Base-by-base conservation (phyloP, 495 filamentous ascomycete genomes). In the Cenococcum geophilum region DNA sequence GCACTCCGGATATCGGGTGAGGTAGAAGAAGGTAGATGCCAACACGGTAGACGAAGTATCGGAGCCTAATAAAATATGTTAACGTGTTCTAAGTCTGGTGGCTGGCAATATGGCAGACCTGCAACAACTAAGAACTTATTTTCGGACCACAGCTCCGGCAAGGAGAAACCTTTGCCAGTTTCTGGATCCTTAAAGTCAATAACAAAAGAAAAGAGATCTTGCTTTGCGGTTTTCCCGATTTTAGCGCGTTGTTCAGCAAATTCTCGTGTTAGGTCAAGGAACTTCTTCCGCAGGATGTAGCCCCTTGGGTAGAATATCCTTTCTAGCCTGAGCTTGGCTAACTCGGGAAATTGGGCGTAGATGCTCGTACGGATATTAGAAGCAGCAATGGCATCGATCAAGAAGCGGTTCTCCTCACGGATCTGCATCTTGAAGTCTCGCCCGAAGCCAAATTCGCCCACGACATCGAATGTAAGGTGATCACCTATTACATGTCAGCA, bases 1-100 rank as follows among this genome's bases (percentile, higher is more conserved):
- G 14, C 73, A 75, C 0, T 57, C 40, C 0, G 77, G 74, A 54
- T 80, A 77, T 11, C 76, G 77, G 23, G 77, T 68, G 25, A 89
- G 78, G 66, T 88, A 86, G 76, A 83, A 86, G 40, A 89, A 67
- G 20, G 62, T 53, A 1, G 71, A 67, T 20, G 60, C 32, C n/a
- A 75, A 35, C 20, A 63, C 55, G 0, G 63, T 71, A 16, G 74
- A 64, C 1, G 66, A 71, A 56, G 71, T 75, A 55, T 72, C 54
- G 1, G 60, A 49, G 20, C 57, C 57, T 59, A 48, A 23, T 5
- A 11, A 32, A 32, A 6, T 32, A 32, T 32, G 27, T 32, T 6
- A 32, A 32, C 27, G 27, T 6, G 27, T 32, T 32, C 27, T 32
- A 32, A 2, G 2, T 32, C 6, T 32, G 27, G 6, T 32, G 6